Conservation (phyloP, 176 grass and related monocot genomes). For the sorghum (Sorghum bicolor) region Sorghum_bicolor_NCBIv3 NC_012871.2:21219501-21220000, state of each 20-base stretch:
- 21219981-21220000: not conserved
- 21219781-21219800: not conserved
- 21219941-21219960: constrained; percentile 28
- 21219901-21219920: not conserved
- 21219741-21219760: not conserved
- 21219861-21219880: not conserved
- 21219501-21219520: not conserved
- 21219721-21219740: not conserved
- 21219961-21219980: not conserved
- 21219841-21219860: not conserved
- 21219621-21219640: not conserved
- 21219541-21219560: constrained; percentile 26
- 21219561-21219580: not conserved
- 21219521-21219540: constrained; percentile 36
- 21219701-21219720: constrained; percentile 1
- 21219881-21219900: not conserved
- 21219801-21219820: no score
- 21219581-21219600: not conserved
- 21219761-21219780: not conserved
- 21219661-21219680: constrained; percentile 54
- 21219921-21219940: not conserved
- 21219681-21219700: constrained; percentile 30
- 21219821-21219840: not conserved
- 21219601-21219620: not conserved
- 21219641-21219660: constrained; percentile 42